A percentile compares a stretch with the other conserved stretches of the same genome.
phyloP scores from a whole-genome alignment of 2,329 filamentous ascomycete species.

The Spiromastix sp. region DNA sequence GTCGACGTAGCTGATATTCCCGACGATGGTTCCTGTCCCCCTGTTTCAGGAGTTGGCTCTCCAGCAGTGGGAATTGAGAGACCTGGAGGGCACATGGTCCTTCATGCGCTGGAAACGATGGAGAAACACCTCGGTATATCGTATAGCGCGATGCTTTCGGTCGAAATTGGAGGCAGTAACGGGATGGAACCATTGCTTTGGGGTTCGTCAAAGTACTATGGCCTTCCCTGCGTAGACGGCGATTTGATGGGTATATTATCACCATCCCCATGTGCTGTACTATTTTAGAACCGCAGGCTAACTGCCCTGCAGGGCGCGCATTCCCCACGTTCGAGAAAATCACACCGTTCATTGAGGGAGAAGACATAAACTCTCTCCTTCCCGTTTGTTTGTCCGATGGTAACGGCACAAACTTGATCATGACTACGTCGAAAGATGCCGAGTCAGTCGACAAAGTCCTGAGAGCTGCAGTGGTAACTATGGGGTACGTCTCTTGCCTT shows the following conservation, averaged over 20 bases:
- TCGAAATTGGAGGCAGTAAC: constrained; percentile 29
- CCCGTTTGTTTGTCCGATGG: constrained; percentile 2
- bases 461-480: constrained; percentile 32
- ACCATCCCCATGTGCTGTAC: constrained; percentile 10
- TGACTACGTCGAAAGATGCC: constrained; percentile 4
- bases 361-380: constrained; percentile 23
- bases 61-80: constrained; percentile 22
- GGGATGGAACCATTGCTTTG: constrained; percentile 34
- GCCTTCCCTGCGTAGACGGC: constrained; percentile 33
- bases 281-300: no score
- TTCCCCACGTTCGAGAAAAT: constrained; percentile 14
- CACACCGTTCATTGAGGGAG: constrained; percentile 36
- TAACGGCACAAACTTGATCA: constrained; percentile 9
- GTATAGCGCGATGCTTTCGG: constrained; percentile 27
- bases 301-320: constrained; percentile 8
- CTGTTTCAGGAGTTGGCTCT: constrained; percentile 43
- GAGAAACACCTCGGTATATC: constrained; percentile 19
- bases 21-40: constrained; percentile 19
- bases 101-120: constrained; percentile 28
- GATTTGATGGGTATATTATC: constrained; percentile 40
- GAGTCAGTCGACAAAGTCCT: constrained; percentile 26
- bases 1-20: constrained; percentile 39
- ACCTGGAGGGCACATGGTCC: constrained; percentile 17
- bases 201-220: constrained; percentile 22
- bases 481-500: constrained; percentile 31